Conservation (phyloP, 495 filamentous ascomycete genomes). For the Diplogelasinospora grovesii region DNA sequence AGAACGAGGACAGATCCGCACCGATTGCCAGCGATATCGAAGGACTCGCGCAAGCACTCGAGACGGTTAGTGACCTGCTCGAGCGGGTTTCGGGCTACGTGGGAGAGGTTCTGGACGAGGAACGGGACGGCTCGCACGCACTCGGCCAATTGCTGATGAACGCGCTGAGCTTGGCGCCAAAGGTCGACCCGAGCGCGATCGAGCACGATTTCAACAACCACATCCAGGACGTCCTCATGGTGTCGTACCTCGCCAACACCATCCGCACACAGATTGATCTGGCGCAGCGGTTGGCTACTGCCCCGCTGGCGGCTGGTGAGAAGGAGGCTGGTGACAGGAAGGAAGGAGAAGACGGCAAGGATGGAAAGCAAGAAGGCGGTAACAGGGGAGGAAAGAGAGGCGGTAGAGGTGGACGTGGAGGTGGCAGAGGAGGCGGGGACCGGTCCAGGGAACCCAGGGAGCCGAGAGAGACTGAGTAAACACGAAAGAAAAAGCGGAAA, state of each 20-base stretch:
- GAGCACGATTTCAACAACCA: constrained; percentile 99
- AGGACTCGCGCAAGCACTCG: constrained; percentile 71
- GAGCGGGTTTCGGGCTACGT: constrained; percentile 89
- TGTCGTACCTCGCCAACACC: constrained; percentile 95
- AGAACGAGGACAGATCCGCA: constrained; percentile 63
- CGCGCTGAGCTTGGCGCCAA: constrained; percentile 83
- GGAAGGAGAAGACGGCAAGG: constrained; percentile 32
- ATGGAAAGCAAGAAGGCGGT: constrained; percentile 25
- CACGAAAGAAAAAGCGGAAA: constrained; percentile 4
- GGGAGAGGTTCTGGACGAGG: constrained; percentile 63
- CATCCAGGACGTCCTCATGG: constrained; percentile 95
- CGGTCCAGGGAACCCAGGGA: constrained; percentile 35
- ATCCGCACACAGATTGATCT: constrained; percentile 99
- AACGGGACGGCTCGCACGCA: constrained; percentile 63
- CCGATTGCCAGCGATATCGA: constrained; percentile 80
- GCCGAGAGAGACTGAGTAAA: constrained; percentile 29
- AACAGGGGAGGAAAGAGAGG: constrained; percentile 31
- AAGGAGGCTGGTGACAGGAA: constrained; percentile 40
- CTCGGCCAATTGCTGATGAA: constrained; percentile 93
- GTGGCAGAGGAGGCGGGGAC: constrained; percentile 34
- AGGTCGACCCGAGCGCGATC: constrained; percentile 81
- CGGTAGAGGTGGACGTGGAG: constrained; percentile 34
- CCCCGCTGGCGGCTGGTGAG: constrained; percentile 61
- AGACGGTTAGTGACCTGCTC: constrained; percentile 78
- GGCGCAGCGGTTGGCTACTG: constrained; percentile 85